Percentiles rank a stretch among this genome's conserved stretches.
Conservation (phyloP, 2,329 filamentous ascomycete genomes). For the Arthrobotrys pseudoclavata region DNA sequence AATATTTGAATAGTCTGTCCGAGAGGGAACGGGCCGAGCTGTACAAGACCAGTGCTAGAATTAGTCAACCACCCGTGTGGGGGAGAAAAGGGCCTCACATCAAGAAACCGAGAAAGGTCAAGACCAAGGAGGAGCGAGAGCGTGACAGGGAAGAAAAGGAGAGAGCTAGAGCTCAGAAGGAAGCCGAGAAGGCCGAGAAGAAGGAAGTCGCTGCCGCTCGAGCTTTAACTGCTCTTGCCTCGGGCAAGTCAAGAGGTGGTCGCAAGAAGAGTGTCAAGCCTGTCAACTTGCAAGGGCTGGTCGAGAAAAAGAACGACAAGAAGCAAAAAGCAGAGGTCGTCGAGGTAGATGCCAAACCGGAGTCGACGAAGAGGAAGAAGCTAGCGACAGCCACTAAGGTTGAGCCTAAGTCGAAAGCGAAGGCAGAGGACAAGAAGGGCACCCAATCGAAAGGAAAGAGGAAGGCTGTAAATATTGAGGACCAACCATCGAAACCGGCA, state of each 20-base stretch:
- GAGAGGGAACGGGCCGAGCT: slow-evolving; percentile 39
- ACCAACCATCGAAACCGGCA: slow-evolving; percentile 10
- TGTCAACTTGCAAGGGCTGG: background rate
- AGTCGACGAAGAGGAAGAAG: slow-evolving; percentile 10
- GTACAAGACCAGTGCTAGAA: slow-evolving; percentile 33
- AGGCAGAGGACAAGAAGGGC: slow-evolving; percentile 2
- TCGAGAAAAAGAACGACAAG: background rate
- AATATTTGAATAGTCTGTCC: slow-evolving; percentile 17
- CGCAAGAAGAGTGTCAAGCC: background rate
- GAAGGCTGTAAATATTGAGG: background rate
- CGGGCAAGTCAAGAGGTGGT: background rate
- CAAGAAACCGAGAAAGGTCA: slow-evolving; percentile 49
- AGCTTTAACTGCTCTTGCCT: background rate
- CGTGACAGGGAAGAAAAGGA: slow-evolving; percentile 18
- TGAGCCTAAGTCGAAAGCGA: background rate
- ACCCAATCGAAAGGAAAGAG: slow-evolving; percentile 8
- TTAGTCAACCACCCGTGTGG: slow-evolving; percentile 55
- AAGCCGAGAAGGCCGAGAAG: slow-evolving; percentile 22
- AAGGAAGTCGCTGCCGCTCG: slow-evolving; percentile 6
- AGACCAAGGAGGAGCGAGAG: slow-evolving; percentile 43
- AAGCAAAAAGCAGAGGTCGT: slow-evolving; percentile 24
- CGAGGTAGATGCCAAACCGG: background rate
- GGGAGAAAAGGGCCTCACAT: slow-evolving; percentile 52
- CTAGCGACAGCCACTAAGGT: background rate
- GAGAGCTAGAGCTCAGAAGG: background rate